A percentile compares a stretch with the other conserved stretches of the same genome.
Conservation (phyloP, 2,329 filamentous ascomycete genomes). For the Cryphonectria carpinicola region DNA sequence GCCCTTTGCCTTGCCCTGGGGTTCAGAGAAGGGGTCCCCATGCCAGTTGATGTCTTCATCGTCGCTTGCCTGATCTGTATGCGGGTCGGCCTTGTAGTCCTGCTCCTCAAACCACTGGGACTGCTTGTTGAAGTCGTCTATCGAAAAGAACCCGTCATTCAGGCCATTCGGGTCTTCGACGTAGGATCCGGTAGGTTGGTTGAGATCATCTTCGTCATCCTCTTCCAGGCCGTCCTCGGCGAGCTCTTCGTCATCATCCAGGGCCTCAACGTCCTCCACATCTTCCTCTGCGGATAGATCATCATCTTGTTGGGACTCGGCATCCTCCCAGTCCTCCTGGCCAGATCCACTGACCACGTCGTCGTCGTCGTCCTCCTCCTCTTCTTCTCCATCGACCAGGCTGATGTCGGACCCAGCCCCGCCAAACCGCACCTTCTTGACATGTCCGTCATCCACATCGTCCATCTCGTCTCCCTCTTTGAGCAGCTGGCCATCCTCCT, state of each 20-base stretch:
- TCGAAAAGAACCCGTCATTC: constrained; percentile 97
- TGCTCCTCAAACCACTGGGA: constrained; percentile 87
- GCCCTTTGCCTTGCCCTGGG: constrained; percentile 36
- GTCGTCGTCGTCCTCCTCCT: constrained; percentile 6
- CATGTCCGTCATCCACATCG: constrained; percentile 36
- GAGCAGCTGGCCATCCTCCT: constrained; percentile 41
- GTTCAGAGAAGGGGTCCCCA: constrained; percentile 66
- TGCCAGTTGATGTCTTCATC: constrained; percentile 91
- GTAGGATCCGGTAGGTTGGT: constrained; percentile 59
- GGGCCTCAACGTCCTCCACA: constrained; percentile 38
- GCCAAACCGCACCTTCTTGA: constrained; percentile 37
- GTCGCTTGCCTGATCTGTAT: constrained; percentile 75
- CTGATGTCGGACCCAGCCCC: constrained; percentile 45
- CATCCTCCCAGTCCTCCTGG: constrained; percentile 40
- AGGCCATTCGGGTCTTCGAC: constrained; percentile 79
- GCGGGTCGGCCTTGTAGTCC: constrained; percentile 76
- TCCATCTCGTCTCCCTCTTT: not conserved
- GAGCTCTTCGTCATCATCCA: constrained; percentile 38
- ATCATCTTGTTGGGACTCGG: constrained; percentile 35
- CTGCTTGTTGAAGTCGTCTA: constrained; percentile 95
- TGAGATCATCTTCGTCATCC: constrained; percentile 48
- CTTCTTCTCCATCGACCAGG: constrained; percentile 28
- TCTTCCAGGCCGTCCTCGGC: constrained; percentile 40
- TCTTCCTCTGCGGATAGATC: constrained; percentile 35
- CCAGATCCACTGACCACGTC: constrained; percentile 35